Evolutionary conservation across 345 rosid species (phyloP), one percentile per base, ranked within the genome.

Genomic region (Euphorbia pulcherrima): DNA sequence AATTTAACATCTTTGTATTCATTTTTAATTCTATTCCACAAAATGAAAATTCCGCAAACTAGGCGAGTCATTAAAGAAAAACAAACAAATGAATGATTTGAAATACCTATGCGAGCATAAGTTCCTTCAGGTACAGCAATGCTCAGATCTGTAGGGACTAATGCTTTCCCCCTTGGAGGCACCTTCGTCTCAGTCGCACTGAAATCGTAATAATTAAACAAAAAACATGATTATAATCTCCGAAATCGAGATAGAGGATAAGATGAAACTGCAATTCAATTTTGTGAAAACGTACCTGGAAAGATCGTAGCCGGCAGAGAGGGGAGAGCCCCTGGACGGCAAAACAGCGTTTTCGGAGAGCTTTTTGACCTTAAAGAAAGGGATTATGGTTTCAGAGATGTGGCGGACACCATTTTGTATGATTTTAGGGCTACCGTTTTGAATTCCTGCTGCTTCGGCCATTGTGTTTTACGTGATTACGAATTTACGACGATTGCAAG

Each of bases 261-360:
- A 33, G 37, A 7, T 2, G 37, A 33, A 33, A 33, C 3, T 3
- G 37, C 37, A 7, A 33, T 33, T 33, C 37, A 33, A 33, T 33
- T n/a, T 33, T 33, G 37, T 3, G 37, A 33, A 33, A 33, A 33
- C 37, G 37, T 33, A 33, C 37, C 37, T 33, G 7, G 37, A 33
- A 33, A 33, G 37, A 33, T 33, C 37, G 55, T 84, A 89, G 6
- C 97, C 96, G 0, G 99, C 95, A 0, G 96, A 78, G 54, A 94
- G 86, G 26, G 83, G 75, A 2, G 97, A 93, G 3, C 75, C 95
- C 70, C 90, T 78, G 4, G 87, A 69, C 0, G 96, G 96, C 73
- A 90, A 68, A 9, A 89, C 82, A 17, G 92, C 97, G 30, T 85
- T 87, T 33, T 83, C 84, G 0, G 96, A 91, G 60, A 91, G 95